phyloP scores from a whole-genome alignment of 352 stramenopile genomes.

The Pythium dissimile region DNA sequence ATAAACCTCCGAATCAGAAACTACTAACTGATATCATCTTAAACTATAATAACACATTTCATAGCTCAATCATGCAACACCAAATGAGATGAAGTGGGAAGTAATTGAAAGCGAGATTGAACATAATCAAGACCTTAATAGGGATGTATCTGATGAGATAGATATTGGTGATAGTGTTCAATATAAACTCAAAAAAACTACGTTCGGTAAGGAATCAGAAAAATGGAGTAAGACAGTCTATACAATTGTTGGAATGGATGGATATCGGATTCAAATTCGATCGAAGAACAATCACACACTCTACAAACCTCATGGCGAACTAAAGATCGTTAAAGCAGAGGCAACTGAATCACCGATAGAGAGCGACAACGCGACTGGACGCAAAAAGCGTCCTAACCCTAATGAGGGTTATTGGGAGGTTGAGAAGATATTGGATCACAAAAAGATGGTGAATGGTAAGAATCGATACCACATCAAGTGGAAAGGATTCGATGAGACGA shows the following conservation, averaged over 20 bases:
- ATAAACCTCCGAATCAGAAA: constrained; percentile 23
- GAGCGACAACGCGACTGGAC: no score
- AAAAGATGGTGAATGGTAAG: no score
- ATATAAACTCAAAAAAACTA: constrained; percentile 1
- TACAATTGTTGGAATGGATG: constrained; percentile 24
- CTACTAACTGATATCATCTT: constrained; percentile 26
- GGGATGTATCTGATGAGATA: background rate
- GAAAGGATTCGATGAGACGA: no score
- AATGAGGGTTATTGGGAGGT: no score
- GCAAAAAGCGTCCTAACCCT: no score
- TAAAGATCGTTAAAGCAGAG: no score
- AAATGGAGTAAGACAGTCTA: constrained; percentile 18
- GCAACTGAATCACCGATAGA: no score
- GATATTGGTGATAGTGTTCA: background rate
- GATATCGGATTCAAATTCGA: constrained; percentile 19
- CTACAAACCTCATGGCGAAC: no score
- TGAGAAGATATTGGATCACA: no score
- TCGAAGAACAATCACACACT: constrained; percentile 31
- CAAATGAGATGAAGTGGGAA: constrained; percentile 26
- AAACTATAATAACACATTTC: constrained; percentile 37
- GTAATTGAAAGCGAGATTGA: constrained; percentile 14
- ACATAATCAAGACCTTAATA: constrained; percentile 20
- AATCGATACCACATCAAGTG: no score
- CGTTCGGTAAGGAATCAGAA: constrained; percentile 26
- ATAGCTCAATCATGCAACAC: constrained; percentile 25